phyloP scores from a whole-genome alignment of 805 yeast species.

The Ogataea nitratoaversa region DNA sequence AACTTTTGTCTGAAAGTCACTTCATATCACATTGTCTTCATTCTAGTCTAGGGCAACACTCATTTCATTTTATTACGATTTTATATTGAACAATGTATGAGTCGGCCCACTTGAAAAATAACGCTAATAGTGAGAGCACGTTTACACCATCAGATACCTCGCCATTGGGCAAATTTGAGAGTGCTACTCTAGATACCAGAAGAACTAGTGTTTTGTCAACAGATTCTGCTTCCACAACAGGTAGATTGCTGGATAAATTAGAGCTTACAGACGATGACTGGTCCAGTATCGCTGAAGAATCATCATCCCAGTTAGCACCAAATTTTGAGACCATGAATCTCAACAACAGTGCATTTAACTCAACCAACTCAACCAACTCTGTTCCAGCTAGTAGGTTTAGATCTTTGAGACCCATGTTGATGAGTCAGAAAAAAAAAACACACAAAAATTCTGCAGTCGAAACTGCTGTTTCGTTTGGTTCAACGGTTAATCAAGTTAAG shows the following conservation, averaged over 20 bases:
- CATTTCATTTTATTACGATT: background rate
- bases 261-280: conserved; percentile 30
- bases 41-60: background rate
- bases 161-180: conserved; percentile 12
- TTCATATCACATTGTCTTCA: no score
- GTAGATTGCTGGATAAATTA: conserved; percentile 30
- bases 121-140: background rate
- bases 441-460: conserved; percentile 16
- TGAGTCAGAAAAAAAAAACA: conserved; percentile 11
- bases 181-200: conserved; percentile 1
- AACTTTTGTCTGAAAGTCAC: no score
- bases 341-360: background rate
- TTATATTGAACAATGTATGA: background rate
- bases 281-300: conserved; percentile 13
- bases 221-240: conserved; percentile 28
- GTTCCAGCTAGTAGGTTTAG: conserved; percentile 29
- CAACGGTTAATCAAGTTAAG: conserved; percentile 18
- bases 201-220: conserved; percentile 21
- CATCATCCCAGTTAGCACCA: no score
- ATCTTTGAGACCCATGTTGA: conserved; percentile 26
- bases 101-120: background rate
- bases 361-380: conserved; percentile 5
- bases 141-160: conserved; percentile 6
- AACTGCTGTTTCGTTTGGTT: conserved; percentile 23
- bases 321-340: background rate